phyloP scores from a whole-genome alignment of 179 eudicot genomes.

The Nepenthes alata region DNA sequence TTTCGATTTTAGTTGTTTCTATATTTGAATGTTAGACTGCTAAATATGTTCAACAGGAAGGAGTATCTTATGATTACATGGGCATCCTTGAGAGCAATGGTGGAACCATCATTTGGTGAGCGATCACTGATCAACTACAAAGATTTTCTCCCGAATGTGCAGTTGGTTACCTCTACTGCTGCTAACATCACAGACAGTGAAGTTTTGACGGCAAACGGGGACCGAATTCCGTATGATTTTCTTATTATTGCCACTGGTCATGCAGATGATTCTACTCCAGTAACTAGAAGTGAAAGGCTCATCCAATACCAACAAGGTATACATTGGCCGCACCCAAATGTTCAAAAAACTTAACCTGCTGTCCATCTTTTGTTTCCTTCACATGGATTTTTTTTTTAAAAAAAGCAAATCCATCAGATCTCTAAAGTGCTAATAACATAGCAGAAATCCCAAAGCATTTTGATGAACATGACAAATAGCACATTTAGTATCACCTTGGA shows the following conservation, averaged over 20 bases:
- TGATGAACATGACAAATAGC: too few species aligned
- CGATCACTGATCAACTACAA: conserved; percentile 35
- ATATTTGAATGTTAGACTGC: not conserved
- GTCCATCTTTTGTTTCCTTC: too few species aligned
- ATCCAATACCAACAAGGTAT: conserved; percentile 32
- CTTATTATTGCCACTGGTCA: conserved; percentile 66
- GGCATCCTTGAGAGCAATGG: conserved; percentile 53
- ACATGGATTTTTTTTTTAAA: too few species aligned
- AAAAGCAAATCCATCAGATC: too few species aligned
- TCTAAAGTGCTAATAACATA: too few species aligned
- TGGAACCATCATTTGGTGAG: conserved; percentile 53
- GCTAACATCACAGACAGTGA: conserved; percentile 28
- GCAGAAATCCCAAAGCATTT: too few species aligned
- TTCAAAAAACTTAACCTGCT: too few species aligned
- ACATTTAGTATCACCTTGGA: too few species aligned
- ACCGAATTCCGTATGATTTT: conserved; percentile 37
- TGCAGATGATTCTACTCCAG: conserved; percentile 15
- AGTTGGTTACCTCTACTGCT: conserved; percentile 38
- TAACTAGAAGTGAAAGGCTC: conserved; percentile 30
- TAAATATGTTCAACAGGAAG: conserved; percentile 33
- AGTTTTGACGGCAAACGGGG: conserved; percentile 40
- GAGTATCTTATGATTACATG: conserved; percentile 58
- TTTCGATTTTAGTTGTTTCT: not conserved
- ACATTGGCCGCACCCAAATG: not conserved
- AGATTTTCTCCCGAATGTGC: conserved; percentile 40